These are phyloP conservation scores for Ceratocystis destructans DNA, from an alignment of 2,329 filamentous ascomycete species.

Conservation along the genomic window DNA sequence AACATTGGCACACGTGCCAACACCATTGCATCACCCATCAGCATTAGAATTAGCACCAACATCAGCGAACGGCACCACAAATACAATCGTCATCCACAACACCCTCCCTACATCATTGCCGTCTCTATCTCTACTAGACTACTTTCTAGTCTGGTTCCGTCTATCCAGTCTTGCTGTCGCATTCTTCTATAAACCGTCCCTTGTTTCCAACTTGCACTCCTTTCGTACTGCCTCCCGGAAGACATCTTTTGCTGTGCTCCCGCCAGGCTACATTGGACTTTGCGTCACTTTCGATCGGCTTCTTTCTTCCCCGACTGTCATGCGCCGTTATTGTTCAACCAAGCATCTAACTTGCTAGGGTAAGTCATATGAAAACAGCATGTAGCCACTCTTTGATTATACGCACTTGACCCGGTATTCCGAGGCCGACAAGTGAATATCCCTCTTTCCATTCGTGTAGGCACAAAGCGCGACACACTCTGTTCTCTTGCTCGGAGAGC, in stretches of 20 bases:
- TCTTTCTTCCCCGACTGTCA: not conserved
- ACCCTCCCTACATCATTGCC: not conserved
- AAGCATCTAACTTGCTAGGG: not conserved
- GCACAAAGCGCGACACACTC: not conserved
- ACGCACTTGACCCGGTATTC: too few species aligned
- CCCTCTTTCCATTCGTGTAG: too few species aligned
- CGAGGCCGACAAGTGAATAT: too few species aligned
- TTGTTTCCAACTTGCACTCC: not conserved
- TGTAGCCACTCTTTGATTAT: not conserved
- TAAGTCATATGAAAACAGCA: not conserved
- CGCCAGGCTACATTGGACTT: not conserved
- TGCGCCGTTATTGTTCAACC: not conserved
- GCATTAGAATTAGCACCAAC: conserved; percentile 1
- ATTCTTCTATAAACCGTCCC: not conserved
- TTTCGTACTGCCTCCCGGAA: not conserved
- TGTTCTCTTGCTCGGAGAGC: not conserved
- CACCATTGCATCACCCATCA: conserved; percentile 1
- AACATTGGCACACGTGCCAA: not conserved
- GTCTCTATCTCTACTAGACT: not conserved
- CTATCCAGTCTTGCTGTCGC: not conserved
- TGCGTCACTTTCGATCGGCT: not conserved
- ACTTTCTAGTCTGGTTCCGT: not conserved
- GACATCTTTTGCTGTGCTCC: not conserved
- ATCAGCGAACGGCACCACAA: not conserved
- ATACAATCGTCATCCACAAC: not conserved